Percentiles rank a stretch among this genome's conserved stretches.
These are phyloP conservation scores for Pleurotus citrinopileatus DNA, from an alignment of 768 basidiomycete genomes.

Conservation along the genomic window DNA sequence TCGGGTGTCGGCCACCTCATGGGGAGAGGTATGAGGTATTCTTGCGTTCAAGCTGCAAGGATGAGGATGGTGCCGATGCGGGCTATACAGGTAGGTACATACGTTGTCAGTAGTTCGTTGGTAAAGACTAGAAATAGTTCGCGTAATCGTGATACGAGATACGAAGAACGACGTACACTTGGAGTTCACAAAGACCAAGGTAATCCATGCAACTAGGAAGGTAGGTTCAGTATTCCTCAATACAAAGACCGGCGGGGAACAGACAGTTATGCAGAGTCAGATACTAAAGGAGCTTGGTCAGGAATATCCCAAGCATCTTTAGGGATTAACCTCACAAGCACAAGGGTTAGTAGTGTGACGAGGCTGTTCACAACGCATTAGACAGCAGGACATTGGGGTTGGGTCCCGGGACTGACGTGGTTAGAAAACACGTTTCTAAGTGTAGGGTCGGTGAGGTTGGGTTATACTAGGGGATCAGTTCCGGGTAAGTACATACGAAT, in stretches of 20 bases:
- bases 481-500: too few species aligned
- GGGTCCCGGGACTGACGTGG: too few species aligned
- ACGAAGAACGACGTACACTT: constrained; percentile 12
- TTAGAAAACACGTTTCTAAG: too few species aligned
- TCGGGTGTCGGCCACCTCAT: too few species aligned
- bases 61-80: background rate
- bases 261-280: constrained; percentile 1
- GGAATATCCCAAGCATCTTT: background rate
- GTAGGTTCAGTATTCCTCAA: background rate
- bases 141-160: background rate
- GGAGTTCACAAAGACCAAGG: constrained; percentile 15
- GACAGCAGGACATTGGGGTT: too few species aligned
- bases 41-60: background rate
- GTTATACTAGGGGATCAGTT: too few species aligned
- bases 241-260: background rate
- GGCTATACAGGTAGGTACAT: background rate
- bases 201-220: constrained; percentile 18
- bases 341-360: background rate
- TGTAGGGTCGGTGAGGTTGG: too few species aligned
- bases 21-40: background rate
- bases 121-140: constrained; percentile 3
- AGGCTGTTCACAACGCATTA: too few species aligned
- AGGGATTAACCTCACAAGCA: background rate
- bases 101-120: constrained; percentile 12
- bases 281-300: constrained; percentile 1